Base-by-base conservation (phyloP, 768 basidiomycete species). In the Tubosaeta brunneosetosa region DNA sequence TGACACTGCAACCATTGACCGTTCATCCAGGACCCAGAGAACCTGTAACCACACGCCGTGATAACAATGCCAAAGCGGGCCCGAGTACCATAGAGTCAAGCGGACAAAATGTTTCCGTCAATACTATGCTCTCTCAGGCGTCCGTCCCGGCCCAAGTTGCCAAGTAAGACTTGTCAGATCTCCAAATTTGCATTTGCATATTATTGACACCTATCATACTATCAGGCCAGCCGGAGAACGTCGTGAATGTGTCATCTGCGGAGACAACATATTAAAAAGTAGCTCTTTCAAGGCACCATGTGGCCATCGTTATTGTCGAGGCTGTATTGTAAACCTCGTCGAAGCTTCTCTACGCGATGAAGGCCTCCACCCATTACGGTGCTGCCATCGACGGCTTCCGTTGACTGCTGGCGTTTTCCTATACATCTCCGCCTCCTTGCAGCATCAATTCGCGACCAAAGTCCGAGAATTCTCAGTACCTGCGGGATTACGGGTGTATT, bases 351-450 rank as follows among this genome's bases (percentile, higher is more conserved):
- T 71, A 11, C 68, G 65, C 3, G 82, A 84, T 55, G 82, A 83
- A 54, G 69, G 75, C 0, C 71, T 82, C 4, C 74, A 74, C 50
- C 81, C 82, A 0, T 68, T 80, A 9, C 73, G 76, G 33, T 84
- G 81, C 59, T 83, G 80, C 61, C 61, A 71, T 27, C 57, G 69
- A 32, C 61, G 62, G 0, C 67, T 81, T 37, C 65, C 73, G 2
- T 47, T 66, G 22, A 46, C 40, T 13, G 49, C 43, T 0, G 56
- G 57, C 11, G 41, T 76, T 14, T 51, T 55, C 9, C 61, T 50
- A 6, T 70, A 74, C 44, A 64, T 79, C 11, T 55, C 69, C 0
- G 0, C 43, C 3, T 43, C 55, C 38, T 58, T 75, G 40, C 63
- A 50, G 26, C 16, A n/a, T 4, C 56, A 60, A 12, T 78, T 81